Conservation (phyloP, 2,329 filamentous ascomycete genomes). For the Epicoccum nigrum region DNA sequence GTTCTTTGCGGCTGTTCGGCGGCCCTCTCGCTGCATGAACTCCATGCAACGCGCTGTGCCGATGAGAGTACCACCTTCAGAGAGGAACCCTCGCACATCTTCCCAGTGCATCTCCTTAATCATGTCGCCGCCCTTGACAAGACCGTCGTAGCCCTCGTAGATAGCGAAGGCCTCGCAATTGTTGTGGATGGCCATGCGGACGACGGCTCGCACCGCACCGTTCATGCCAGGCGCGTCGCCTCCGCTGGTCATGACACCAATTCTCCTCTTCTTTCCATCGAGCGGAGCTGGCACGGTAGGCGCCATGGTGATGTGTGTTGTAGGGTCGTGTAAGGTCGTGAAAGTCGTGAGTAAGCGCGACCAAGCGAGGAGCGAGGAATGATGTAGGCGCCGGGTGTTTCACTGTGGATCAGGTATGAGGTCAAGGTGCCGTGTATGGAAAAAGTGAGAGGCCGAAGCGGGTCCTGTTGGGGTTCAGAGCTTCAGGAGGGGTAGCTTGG, state of each 20-base stretch:
- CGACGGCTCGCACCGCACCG: constrained; percentile 84
- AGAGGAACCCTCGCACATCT: constrained; percentile 91
- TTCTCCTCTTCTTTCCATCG: constrained; percentile 64
- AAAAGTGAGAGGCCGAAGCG: constrained; percentile 26
- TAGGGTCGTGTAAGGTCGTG: constrained; percentile 9
- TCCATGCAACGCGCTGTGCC: constrained; percentile 91
- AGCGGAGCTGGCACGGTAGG: constrained; percentile 45
- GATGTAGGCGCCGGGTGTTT: constrained; percentile 14
- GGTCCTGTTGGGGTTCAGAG: constrained; percentile 33
- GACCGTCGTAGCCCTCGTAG: constrained; percentile 94
- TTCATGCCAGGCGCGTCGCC: constrained; percentile 97
- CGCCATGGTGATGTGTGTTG: constrained; percentile 30
- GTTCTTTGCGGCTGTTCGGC: constrained; percentile 88
- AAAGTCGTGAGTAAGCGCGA: constrained; percentile 5
- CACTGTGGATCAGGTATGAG: constrained; percentile 33
- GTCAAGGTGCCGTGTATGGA: constrained; percentile 29
- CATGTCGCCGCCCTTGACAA: constrained; percentile 86
- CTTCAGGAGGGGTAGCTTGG: constrained; percentile 21
- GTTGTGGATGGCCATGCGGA: constrained; percentile 87
- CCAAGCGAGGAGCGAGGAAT: constrained; percentile 9
- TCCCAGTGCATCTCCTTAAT: constrained; percentile 91
- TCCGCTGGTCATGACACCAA: constrained; percentile 92
- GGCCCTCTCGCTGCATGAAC: constrained; percentile 87
- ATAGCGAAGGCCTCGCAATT: constrained; percentile 57
- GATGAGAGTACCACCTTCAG: constrained; percentile 93